Evolutionary conservation across 2,329 filamentous ascomycete species (phyloP).

Genomic region (Colletotrichum magnum): DNA sequence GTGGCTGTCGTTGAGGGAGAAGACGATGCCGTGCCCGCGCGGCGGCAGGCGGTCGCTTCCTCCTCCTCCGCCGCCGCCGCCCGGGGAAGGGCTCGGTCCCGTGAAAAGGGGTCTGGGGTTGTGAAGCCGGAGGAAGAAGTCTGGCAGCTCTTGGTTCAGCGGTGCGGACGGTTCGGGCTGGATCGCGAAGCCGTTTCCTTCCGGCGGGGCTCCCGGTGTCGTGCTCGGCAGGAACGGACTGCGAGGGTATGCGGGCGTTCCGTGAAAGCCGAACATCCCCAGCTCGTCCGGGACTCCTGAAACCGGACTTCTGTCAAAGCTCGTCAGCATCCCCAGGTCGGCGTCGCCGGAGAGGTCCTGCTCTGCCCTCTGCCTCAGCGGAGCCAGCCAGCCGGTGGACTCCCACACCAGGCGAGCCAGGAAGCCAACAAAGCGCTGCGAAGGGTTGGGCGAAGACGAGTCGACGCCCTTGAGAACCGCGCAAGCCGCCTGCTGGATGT

Average conservation of each 20-base stretch:
- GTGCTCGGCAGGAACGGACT: neutral
- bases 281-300: neutral
- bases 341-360: neutral
- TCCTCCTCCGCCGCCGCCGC: neutral
- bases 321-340: neutral
- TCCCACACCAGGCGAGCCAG: slow-evolving; percentile 21
- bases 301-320: neutral
- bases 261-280: neutral
- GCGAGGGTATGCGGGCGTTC: neutral
- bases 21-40: slow-evolving; percentile 14
- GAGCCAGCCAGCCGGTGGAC: slow-evolving; percentile 25
- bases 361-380: slow-evolving; percentile 17
- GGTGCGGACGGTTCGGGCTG: too few species aligned
- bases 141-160: too few species aligned
- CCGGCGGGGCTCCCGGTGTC: too few species aligned
- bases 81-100: neutral
- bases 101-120: slow-evolving; percentile 15
- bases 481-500: slow-evolving; percentile 43
- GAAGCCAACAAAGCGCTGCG: slow-evolving; percentile 29
- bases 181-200: too few species aligned
- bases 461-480: slow-evolving; percentile 36
- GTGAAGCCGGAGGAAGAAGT: too few species aligned
- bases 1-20: slow-evolving; percentile 46
- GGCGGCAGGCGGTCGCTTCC: neutral
- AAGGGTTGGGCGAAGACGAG: slow-evolving; percentile 29